Percentiles rank a stretch among this genome's conserved stretches.
Evolutionary conservation across 1,284 basidiomycete genomes (phyloP).

Genomic region (Cutaneotrichosporon daszewskae): DNA sequence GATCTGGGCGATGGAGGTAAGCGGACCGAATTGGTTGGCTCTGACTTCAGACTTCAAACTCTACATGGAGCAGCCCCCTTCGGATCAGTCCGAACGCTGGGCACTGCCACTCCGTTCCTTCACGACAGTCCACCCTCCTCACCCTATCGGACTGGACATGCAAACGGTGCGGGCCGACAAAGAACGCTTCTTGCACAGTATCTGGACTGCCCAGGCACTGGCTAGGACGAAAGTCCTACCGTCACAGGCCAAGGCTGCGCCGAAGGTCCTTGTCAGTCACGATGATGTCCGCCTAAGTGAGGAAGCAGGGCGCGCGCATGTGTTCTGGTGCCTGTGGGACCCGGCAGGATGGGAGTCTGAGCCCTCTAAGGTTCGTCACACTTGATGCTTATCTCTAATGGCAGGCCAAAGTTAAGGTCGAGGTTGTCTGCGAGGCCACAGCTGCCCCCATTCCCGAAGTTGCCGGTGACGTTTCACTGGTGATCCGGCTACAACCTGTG

Average conservation of each 20-base stretch:
- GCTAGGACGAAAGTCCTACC: slow-evolving; percentile 58
- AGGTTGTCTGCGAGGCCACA: slow-evolving; percentile 65
- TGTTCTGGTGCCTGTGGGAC: slow-evolving; percentile 17
- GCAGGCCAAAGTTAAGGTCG: slow-evolving; percentile 63
- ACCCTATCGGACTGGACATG: slow-evolving; percentile 60
- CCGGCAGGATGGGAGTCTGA: slow-evolving; percentile 9
- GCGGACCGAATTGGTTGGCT: slow-evolving; percentile 21
- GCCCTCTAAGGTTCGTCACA: slow-evolving; percentile 53
- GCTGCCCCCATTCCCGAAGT: not conserved
- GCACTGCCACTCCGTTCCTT: slow-evolving; percentile 71
- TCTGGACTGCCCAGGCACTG: slow-evolving; percentile 77
- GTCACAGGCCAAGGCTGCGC: slow-evolving; percentile 42
- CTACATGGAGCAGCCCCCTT: slow-evolving; percentile 70
- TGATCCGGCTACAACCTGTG: slow-evolving; percentile 63
- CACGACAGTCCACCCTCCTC: slow-evolving; percentile 65
- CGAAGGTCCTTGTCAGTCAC: slow-evolving; percentile 52
- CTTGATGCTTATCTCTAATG: not conserved
- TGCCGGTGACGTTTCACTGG: slow-evolving; percentile 60
- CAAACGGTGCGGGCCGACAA: slow-evolving; percentile 61
- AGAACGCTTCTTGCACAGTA: slow-evolving; percentile 72
- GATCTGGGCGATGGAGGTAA: slow-evolving; percentile 77
- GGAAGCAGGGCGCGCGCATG: slow-evolving; percentile 4
- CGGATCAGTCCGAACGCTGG: slow-evolving; percentile 76
- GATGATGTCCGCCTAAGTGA: slow-evolving; percentile 55
- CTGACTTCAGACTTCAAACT: slow-evolving; percentile 67